Evolutionary conservation across 306 rosid genomes (phyloP).

Genomic region (Parietaria judaica): DNA sequence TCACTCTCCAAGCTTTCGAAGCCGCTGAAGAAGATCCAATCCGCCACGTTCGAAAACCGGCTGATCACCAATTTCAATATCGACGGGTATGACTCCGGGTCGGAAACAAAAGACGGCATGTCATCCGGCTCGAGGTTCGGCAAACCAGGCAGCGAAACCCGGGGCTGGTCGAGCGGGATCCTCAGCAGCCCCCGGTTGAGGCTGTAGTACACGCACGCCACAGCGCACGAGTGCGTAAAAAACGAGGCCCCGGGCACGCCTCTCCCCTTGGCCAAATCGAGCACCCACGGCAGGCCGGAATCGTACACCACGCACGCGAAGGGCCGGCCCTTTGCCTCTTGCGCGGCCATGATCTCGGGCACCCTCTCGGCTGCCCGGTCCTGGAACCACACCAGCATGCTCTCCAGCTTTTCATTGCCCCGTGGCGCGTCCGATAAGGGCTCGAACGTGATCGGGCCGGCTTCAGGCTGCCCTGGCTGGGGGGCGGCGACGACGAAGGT

Average conservation of each 20-base stretch:
- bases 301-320: constrained; percentile 26
- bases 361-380: not conserved
- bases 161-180: constrained; percentile 10
- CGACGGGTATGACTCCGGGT: constrained; percentile 33
- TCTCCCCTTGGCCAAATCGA: constrained; percentile 11
- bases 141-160: constrained; percentile 33
- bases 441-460: not conserved
- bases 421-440: constrained; percentile 2
- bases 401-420: not conserved
- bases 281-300: constrained; percentile 20
- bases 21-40: constrained; percentile 45
- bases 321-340: not conserved
- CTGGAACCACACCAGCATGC: constrained; percentile 5
- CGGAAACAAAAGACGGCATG: constrained; percentile 38
- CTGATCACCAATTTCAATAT: constrained; percentile 30
- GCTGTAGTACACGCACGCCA: constrained; percentile 12
- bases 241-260: constrained; percentile 22
- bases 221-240: constrained; percentile 27
- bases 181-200: not conserved
- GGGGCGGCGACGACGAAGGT: constrained; percentile 9
- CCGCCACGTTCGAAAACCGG: constrained; percentile 44
- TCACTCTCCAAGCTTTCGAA: constrained; percentile 48
- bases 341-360: not conserved
- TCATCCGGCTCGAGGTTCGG: constrained; percentile 39
- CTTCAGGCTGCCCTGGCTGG: not conserved